Conservation (phyloP, 257 asterid species). For the Cinchona pubescens region DNA sequence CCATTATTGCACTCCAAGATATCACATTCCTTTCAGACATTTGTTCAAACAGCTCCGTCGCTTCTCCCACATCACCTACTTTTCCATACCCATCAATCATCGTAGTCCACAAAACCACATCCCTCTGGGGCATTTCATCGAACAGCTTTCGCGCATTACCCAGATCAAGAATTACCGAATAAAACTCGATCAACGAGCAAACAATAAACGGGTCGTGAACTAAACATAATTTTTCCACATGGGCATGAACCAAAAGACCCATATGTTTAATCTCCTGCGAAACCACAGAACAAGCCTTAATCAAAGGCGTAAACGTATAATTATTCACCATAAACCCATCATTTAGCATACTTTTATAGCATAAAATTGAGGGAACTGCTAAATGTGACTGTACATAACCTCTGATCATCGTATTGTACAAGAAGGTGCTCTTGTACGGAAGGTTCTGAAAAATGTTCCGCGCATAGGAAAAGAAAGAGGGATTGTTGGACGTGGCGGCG, state of each 20-base stretch:
- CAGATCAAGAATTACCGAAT: constrained; percentile 45
- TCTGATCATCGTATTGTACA: constrained; percentile 66
- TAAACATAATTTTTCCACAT: constrained; percentile 51
- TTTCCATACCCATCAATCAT: constrained; percentile 74
- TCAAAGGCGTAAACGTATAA: constrained; percentile 63
- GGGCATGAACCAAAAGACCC: constrained; percentile 57
- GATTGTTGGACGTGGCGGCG: constrained; percentile 43
- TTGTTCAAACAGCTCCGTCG: constrained; percentile 56
- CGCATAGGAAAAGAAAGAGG: constrained; percentile 47
- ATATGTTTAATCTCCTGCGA: constrained; percentile 16
- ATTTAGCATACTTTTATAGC: constrained; percentile 54
- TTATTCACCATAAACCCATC: constrained; percentile 49
- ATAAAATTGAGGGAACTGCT: constrained; percentile 39
- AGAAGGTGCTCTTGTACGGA: constrained; percentile 46
- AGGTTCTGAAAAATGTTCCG: constrained; percentile 37
- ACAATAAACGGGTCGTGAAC: constrained; percentile 46
- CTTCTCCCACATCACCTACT: constrained; percentile 42
- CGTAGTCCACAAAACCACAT: constrained; percentile 75
- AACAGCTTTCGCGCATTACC: constrained; percentile 51
- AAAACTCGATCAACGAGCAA: constrained; percentile 59
- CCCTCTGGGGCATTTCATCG: constrained; percentile 52
- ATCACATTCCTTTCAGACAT: constrained; percentile 69
- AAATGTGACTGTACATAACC: constrained; percentile 48
- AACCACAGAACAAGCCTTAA: constrained; percentile 60
- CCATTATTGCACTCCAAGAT: constrained; percentile 78